phyloP scores from a whole-genome alignment of 306 rosid genomes.

The Cicer judaicum region DNA sequence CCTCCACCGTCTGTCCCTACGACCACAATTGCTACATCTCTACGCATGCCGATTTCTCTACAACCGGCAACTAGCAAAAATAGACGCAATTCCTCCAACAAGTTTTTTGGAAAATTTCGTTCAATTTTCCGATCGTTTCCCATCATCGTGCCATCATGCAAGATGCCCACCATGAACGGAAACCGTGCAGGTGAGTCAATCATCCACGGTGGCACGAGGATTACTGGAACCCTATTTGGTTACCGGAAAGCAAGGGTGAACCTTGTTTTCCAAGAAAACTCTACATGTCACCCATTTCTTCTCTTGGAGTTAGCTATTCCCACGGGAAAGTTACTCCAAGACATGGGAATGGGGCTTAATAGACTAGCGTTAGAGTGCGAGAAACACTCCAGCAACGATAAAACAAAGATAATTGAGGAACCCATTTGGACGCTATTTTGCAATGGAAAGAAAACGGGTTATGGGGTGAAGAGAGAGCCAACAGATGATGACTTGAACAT shows the following conservation, averaged over 20 bases:
- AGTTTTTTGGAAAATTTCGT: conserved; percentile 52
- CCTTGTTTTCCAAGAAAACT: conserved; percentile 74
- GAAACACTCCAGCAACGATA: conserved; percentile 47
- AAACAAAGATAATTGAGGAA: conserved; percentile 67
- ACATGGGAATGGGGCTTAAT: conserved; percentile 72
- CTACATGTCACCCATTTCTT: conserved; percentile 63
- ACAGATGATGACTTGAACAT: conserved; percentile 70
- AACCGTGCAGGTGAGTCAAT: conserved; percentile 43
- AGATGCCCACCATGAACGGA: conserved; percentile 46
- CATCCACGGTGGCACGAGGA: conserved; percentile 62
- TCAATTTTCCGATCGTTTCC: conserved; percentile 72
- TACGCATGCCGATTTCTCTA: conserved; percentile 49
- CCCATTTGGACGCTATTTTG: conserved; percentile 78
- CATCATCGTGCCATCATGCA: conserved; percentile 71
- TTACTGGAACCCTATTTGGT: conserved; percentile 85
- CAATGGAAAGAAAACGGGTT: conserved; percentile 82
- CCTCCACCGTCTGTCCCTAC: background rate
- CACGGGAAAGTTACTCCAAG: conserved; percentile 69
- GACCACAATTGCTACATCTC: background rate
- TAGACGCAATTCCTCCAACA: conserved; percentile 48
- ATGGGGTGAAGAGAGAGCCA: conserved; percentile 74
- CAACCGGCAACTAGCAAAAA: conserved; percentile 64
- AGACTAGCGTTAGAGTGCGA: conserved; percentile 86
- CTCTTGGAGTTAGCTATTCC: conserved; percentile 73
- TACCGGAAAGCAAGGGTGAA: conserved; percentile 63